Conservation (phyloP, 495 filamentous ascomycete species). For the Clohesyomyces aquaticus region DNA sequence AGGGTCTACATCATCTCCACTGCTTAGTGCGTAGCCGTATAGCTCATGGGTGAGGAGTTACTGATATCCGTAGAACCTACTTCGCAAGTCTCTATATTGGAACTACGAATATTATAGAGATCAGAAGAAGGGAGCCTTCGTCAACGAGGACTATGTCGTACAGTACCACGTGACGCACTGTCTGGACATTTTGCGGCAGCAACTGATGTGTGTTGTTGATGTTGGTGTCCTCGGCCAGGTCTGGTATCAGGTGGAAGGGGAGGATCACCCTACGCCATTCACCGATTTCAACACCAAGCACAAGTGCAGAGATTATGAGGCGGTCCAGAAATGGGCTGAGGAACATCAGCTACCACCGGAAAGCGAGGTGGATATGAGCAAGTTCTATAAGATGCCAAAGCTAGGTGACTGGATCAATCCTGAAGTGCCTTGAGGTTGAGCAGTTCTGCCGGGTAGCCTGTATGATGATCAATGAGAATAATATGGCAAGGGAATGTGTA, state of each 20-base stretch:
- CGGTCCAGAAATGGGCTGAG: conserved; percentile 56
- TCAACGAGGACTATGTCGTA: conserved; percentile 56
- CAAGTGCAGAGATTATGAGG: conserved; percentile 60
- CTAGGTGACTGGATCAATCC: conserved; percentile 48
- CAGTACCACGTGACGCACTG: conserved; percentile 59
- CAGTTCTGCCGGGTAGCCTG: background rate
- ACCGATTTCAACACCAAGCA: conserved; percentile 62
- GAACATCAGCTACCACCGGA: conserved; percentile 52
- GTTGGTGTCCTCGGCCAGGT: conserved; percentile 56
- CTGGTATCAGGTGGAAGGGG: conserved; percentile 51
- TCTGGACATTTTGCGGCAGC: conserved; percentile 59
- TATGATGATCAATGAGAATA: too few species aligned
- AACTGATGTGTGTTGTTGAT: conserved; percentile 61
- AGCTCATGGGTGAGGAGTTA: background rate
- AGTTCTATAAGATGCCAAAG: conserved; percentile 50
- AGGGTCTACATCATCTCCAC: conserved; percentile 62
- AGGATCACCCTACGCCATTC: conserved; percentile 51
- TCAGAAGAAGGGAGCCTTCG: conserved; percentile 53
- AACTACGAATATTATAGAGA: conserved; percentile 61
- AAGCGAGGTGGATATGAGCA: conserved; percentile 44
- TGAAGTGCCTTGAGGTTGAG: conserved; percentile 46
- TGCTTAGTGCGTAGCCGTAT: conserved; percentile 54
- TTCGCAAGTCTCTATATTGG: conserved; percentile 59
- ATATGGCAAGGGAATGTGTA: too few species aligned
- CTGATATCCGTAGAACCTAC: conserved; percentile 51